phyloP scores from a whole-genome alignment of 2,329 filamentous ascomycete species.

The Fusarium sp. region DNA sequence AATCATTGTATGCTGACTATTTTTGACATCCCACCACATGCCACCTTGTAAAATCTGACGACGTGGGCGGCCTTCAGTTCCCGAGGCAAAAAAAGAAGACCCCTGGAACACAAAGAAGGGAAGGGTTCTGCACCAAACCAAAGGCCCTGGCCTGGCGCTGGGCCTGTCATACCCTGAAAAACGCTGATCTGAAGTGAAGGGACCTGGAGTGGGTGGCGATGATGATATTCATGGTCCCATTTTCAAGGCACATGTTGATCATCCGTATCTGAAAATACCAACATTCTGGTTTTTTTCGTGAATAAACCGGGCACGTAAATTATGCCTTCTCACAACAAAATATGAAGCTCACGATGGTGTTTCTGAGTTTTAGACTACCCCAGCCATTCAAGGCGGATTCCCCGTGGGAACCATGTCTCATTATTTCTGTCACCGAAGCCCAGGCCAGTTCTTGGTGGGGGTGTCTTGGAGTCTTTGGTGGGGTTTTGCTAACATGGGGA shows the following conservation, averaged over 20 bases:
- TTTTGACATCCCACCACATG: constrained; percentile 30
- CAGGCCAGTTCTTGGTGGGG: constrained; percentile 36
- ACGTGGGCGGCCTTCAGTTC: constrained; percentile 23
- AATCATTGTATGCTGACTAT: not conserved
- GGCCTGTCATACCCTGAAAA: constrained; percentile 34
- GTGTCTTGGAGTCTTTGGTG: constrained; percentile 35
- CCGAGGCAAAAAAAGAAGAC: constrained; percentile 32
- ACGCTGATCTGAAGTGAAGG: constrained; percentile 19
- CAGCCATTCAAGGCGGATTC: constrained; percentile 26
- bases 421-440: constrained; percentile 31
- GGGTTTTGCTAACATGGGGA: constrained; percentile 34
- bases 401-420: constrained; percentile 28
- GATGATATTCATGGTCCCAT: constrained; percentile 32
- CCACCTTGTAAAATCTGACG: constrained; percentile 16
- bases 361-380: constrained; percentile 2
- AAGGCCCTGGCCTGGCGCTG: not conserved
- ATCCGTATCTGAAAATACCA: constrained; percentile 7
- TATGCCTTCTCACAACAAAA: not conserved
- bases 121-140: constrained; percentile 19
- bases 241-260: constrained; percentile 14
- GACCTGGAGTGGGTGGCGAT: constrained; percentile 31
- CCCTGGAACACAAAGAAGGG: constrained; percentile 35
- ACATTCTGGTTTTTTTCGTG: not conserved
- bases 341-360: constrained; percentile 28
- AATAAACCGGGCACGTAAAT: not conserved